Evolutionary conservation across 1,139 yeast species (phyloP).

Genomic region (Yamadazyma spencermartinsiae): DNA sequence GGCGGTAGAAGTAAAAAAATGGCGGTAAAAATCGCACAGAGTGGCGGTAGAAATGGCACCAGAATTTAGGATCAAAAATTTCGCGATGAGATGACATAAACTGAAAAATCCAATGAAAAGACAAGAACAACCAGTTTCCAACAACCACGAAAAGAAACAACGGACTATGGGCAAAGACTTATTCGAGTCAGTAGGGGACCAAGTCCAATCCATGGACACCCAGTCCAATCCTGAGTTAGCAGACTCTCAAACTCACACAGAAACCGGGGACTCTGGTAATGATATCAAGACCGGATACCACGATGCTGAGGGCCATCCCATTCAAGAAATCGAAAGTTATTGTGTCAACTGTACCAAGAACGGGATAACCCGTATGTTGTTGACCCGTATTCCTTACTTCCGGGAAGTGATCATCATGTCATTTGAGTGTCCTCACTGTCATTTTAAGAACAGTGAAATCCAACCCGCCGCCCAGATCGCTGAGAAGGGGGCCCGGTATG

Average conservation of each 20-base stretch:
- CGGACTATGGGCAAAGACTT: conserved; percentile 16
- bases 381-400: conserved; percentile 90
- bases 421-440: conserved; percentile 94
- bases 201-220: conserved; percentile 14
- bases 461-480: conserved; percentile 92
- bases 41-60: not conserved
- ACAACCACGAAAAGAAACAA: conserved; percentile 20
- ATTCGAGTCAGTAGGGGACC: conserved; percentile 17
- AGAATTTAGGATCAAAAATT: no score
- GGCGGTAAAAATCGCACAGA: not conserved
- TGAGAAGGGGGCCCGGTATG: conserved; percentile 80
- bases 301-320: conserved; percentile 94
- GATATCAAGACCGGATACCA: conserved; percentile 49
- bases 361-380: conserved; percentile 79
- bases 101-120: conserved; percentile 21
- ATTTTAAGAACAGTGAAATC: conserved; percentile 84
- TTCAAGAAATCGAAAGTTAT: conserved; percentile 89
- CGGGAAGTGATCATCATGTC: conserved; percentile 93
- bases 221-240: no score
- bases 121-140: conserved; percentile 17
- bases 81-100: conserved; percentile 1
- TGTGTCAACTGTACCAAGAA: conserved; percentile 94
- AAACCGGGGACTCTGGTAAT: conserved; percentile 19
- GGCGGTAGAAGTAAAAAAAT: no score
- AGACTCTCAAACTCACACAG: no score